A percentile compares a stretch with the other conserved stretches of the same genome.
phyloP scores from a whole-genome alignment of 1,284 basidiomycete species.

The Apiotrichum sp. region DNA sequence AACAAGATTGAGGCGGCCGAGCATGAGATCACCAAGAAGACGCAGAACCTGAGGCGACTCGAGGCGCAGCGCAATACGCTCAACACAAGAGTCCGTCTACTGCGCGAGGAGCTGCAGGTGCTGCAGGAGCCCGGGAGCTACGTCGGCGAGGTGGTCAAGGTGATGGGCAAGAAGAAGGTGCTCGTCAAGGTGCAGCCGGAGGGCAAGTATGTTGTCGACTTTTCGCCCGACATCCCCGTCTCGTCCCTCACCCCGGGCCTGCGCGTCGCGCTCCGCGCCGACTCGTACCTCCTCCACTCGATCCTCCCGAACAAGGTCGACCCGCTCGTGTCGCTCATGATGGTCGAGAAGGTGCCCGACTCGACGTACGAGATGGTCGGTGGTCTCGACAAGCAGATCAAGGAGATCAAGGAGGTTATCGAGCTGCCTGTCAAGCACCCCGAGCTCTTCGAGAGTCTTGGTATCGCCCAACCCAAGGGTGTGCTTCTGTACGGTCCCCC shows the following conservation, averaged over 20 bases:
- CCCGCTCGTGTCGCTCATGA: conserved; percentile 93
- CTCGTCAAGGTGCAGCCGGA: conserved; percentile 98
- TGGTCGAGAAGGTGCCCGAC: conserved; percentile 99
- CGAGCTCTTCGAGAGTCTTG: conserved; percentile 91
- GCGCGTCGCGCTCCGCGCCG: conserved; percentile 90
- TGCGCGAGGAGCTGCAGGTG: conserved; percentile 89
- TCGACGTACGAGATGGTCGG: conserved; percentile 99
- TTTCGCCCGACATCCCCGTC: conserved; percentile 83
- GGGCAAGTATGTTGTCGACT: conserved; percentile 97
- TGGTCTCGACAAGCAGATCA: conserved; percentile 95
- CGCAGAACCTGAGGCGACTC: conserved; percentile 88
- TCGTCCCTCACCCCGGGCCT: conserved; percentile 74
- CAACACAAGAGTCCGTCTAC: conserved; percentile 82
- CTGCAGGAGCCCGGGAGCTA: conserved; percentile 95
- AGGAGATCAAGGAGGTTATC: conserved; percentile 99
- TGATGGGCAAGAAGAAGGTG: conserved; percentile 99
- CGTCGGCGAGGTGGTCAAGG: conserved; percentile 95
- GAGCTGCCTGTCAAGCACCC: conserved; percentile 97
- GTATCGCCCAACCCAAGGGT: conserved; percentile 96
- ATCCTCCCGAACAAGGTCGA: conserved; percentile 94
- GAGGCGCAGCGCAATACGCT: conserved; percentile 96
- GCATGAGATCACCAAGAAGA: conserved; percentile 88
- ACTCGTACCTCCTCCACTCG: conserved; percentile 90
- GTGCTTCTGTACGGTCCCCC: conserved; percentile 94
- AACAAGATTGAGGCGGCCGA: conserved; percentile 92